Base-by-base conservation (phyloP, 2,329 filamentous ascomycete genomes). In the Chrysosphaeria jannelii region DNA sequence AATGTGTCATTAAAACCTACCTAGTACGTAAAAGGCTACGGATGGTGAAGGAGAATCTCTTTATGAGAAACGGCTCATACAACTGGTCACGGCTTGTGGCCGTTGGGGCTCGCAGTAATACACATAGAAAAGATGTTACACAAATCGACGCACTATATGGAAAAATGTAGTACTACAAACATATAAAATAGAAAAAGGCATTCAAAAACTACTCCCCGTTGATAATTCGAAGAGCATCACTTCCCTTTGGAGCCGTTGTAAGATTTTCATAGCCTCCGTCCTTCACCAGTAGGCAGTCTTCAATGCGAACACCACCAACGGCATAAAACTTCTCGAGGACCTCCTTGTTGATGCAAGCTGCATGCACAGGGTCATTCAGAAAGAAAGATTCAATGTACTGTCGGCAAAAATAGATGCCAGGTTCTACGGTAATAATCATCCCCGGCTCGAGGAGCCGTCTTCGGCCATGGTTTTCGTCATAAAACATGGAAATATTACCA, bases 251-350 rank as follows among this genome's bases (percentile, higher is more conserved):
- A 14, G 70, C 70, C 2, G 57, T 55, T 2, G 78, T 88, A 39
- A 93, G 38, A 38, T 89, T 88, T 44, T 91, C 78, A 35, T 63
- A 64, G 0, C 79, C 78, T 13, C 58, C 49, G 29, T 68, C 52
- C 2, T 70, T 85, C 22, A 93, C 64, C 12, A 85, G 50, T 19
- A 93, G 57, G 40, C 81, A 74, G 38, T 93, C 78, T 46, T 97
- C 85, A 29, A 93, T 88, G 22, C 85, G 59, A 13, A 90, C 76
- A 16, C 85, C 85, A 10, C 81, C 85, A 1, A 93, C 67, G 13
- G 46, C 48, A 49, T 72, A 81, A 40, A 70, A 81, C 30, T 47
- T 48, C 29, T 65, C 60, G 23, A 85, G 44, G 5, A 67, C 53
- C 5, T 51, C 48, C 32, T 48, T 46, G 41, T 79, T 55, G 35